Percentiles rank a stretch among this genome's conserved stretches.
Conservation (phyloP, 78 protist genomes). For the Creolimax fragrantissima region DNA sequence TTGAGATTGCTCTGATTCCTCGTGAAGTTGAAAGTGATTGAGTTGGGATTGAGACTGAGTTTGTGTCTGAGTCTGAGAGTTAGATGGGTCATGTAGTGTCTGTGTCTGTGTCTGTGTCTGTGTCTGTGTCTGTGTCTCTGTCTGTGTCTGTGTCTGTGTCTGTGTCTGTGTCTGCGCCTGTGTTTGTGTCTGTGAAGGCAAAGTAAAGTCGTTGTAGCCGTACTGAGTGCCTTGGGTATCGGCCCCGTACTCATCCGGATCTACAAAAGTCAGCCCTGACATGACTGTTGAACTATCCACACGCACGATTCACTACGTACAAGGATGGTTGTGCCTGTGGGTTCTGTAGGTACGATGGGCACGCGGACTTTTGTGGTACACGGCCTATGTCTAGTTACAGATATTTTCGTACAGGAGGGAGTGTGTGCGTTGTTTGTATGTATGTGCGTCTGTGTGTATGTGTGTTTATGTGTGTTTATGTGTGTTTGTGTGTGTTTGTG, state of each 20-base stretch:
- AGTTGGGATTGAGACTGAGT: background rate
- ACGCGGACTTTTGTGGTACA: no score
- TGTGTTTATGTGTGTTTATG: no score
- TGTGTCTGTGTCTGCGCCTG: constrained; percentile 15
- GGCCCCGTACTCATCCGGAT: constrained; percentile 21
- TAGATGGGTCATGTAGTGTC: background rate
- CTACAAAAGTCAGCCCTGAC: background rate
- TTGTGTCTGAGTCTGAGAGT: background rate
- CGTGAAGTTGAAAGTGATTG: no score
- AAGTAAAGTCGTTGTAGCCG: constrained; percentile 15
- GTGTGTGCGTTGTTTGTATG: no score
- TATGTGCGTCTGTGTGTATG: no score
- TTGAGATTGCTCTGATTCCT: no score
- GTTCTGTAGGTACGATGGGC: no score
- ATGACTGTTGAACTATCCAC: background rate
- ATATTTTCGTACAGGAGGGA: no score
- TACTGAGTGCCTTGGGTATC: constrained; percentile 22
- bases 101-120: background rate
- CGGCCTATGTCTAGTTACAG: no score
- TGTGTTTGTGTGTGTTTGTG: no score
- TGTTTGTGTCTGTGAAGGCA: constrained; percentile 22
- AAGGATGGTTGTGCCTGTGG: background rate
- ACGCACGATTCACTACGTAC: background rate
- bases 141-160: background rate
- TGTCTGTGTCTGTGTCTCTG: background rate